Percentiles rank a stretch among this genome's conserved stretches.
Conservation (phyloP, 2,329 filamentous ascomycete species). For the Rhynchosporium agropyri region DNA sequence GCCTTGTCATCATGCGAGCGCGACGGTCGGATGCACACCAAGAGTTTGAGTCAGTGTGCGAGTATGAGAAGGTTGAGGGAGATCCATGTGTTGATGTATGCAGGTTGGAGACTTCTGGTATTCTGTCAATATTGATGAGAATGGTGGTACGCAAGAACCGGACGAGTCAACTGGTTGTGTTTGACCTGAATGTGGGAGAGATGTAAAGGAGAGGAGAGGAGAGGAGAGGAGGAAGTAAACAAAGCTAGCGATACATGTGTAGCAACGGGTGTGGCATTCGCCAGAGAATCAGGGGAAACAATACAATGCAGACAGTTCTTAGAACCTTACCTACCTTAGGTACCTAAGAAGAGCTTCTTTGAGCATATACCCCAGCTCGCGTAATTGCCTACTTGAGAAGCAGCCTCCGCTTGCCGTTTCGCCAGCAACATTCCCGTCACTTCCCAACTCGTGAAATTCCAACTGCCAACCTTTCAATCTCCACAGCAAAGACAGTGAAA, state of each 20-base stretch:
- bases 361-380: not conserved
- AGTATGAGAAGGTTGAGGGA: slow-evolving; percentile 35
- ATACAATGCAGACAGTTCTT: not conserved
- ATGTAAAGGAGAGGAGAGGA: not conserved
- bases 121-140: slow-evolving; percentile 36
- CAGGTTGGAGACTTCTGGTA: slow-evolving; percentile 28
- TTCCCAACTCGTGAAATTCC: not conserved
- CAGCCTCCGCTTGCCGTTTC: not conserved
- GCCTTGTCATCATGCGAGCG: slow-evolving; percentile 30
- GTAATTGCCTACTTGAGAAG: not conserved
- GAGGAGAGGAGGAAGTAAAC: not conserved
- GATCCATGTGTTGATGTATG: slow-evolving; percentile 35
- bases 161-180: slow-evolving; percentile 29
- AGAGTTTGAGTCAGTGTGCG: slow-evolving; percentile 27
- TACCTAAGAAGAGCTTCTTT: too few species aligned
- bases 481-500: not conserved
- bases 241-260: not conserved
- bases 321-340: too few species aligned
- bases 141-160: slow-evolving; percentile 18
- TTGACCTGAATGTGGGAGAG: slow-evolving; percentile 29
- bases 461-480: not conserved
- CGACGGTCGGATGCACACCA: slow-evolving; percentile 15
- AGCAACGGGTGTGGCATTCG: not conserved
- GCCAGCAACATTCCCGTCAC: not conserved
- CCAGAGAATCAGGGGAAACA: not conserved